phyloP scores from a whole-genome alignment of 768 basidiomycete genomes.

The Rhodotorula paludigena region DNA sequence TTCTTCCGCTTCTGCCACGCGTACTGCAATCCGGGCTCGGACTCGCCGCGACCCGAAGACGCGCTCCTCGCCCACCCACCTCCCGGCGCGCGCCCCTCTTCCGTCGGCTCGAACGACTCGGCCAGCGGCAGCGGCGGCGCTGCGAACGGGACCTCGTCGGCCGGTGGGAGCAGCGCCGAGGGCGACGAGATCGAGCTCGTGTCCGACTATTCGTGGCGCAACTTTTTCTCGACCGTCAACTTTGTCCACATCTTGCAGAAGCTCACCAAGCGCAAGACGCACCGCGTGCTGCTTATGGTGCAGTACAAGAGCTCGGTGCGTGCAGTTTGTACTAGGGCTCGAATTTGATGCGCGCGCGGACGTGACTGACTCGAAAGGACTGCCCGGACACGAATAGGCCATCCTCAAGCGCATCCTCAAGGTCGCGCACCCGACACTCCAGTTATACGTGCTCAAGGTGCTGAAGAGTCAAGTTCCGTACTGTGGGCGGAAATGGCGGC shows the following conservation, averaged over 20 bases:
- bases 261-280: slow-evolving; percentile 85
- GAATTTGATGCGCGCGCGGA: neutral
- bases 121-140: neutral
- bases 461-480: slow-evolving; percentile 99
- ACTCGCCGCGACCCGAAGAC: slow-evolving; percentile 61
- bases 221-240: slow-evolving; percentile 95
- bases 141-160: neutral
- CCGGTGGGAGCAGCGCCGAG: neutral
- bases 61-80: slow-evolving; percentile 57
- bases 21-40: slow-evolving; percentile 62
- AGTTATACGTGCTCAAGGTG: slow-evolving; percentile 88
- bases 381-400: slow-evolving; percentile 55
- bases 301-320: slow-evolving; percentile 96
- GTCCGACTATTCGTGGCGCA: slow-evolving; percentile 92
- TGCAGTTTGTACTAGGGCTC: slow-evolving; percentile 10
- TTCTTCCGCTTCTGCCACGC: slow-evolving; percentile 92
- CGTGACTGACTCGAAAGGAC: neutral
- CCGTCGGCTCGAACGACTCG: neutral
- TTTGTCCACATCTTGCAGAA: slow-evolving; percentile 98
- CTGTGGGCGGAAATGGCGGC: slow-evolving; percentile 95
- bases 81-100: slow-evolving; percentile 42
- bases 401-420: slow-evolving; percentile 90
- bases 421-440: slow-evolving; percentile 88
- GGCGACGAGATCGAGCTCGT: slow-evolving; percentile 79
- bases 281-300: slow-evolving; percentile 90